Base-by-base conservation (phyloP, 1,139 yeast genomes). In the Tardiomyces depauwii region DNA sequence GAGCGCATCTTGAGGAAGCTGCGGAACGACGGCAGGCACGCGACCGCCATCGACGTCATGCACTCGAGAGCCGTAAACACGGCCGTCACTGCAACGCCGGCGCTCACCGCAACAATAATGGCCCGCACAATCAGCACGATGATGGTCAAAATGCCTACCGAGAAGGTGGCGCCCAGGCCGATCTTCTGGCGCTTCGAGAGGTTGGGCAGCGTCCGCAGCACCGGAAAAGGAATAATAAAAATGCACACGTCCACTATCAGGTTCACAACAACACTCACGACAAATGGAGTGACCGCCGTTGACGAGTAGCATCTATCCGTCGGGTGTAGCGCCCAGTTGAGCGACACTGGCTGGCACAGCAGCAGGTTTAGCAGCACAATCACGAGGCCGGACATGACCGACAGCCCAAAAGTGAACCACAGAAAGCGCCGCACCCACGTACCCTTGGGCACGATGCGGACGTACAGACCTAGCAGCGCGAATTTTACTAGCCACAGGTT, bases 61-160 rank as follows among this genome's bases (percentile, higher is more conserved):
- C 60, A 55, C 44, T 60, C 64, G 9, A 59, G 52, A 2, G 63
- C 63, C 3, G 62, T 57, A 21, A 60, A 48, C 27, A 60, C 51
- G 13, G 63, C 63, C 5, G 57, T 46, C 38, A 44, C 42, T 27
- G 58, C 49, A 25, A 58, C 55, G 19, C 50, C 44, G 2, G 60
- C 63, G 4, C 54, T 48, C 7, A 53, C 19, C 10, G 53, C 60
- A 25, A 57, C 42, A 25, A 58, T 44, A 9, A 53, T 53, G 9
- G 57, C 59, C 16, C 64, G 55, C 14, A 55, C 55, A 13, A 60
- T 43, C 32, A 56, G 49, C 18, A 60, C 59, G 10, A 49, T 43
- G 48, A 60, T 56, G 41, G 63, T 60, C 30, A 60, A 43, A 28
- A 51, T 45, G 44, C 64, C 64, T 14, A 60, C 51, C 6, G 62